phyloP scores from a whole-genome alignment of 495 filamentous ascomycete genomes.

The Penicillium canescens region DNA sequence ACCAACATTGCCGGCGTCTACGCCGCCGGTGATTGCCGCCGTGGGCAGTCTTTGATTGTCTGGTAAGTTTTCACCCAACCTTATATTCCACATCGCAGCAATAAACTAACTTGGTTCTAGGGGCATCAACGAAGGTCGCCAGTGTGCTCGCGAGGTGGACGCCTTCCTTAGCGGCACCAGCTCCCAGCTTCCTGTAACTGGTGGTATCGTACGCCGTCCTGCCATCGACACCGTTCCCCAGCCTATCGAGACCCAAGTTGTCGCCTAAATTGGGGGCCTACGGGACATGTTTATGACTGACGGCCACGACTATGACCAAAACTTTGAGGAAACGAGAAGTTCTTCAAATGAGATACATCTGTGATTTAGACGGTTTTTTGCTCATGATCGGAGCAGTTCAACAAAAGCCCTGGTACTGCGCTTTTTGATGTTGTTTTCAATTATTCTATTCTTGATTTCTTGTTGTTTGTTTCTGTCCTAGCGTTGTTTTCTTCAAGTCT shows the following conservation, averaged over 20 bases:
- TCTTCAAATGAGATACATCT: slow-evolving; percentile 2
- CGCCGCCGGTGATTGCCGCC: slow-evolving; percentile 93
- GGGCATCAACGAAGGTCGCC: slow-evolving; percentile 98
- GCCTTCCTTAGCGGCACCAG: slow-evolving; percentile 75
- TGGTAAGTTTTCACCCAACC: slow-evolving; percentile 63
- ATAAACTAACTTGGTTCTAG: slow-evolving; percentile 39
- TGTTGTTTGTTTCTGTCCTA: slow-evolving; percentile 8
- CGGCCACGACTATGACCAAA: slow-evolving; percentile 10
- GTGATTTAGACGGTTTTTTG: slow-evolving; percentile 7
- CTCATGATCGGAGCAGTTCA: background rate
- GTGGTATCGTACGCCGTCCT: slow-evolving; percentile 86
- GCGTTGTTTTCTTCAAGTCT: slow-evolving; percentile 13
- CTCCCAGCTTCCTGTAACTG: slow-evolving; percentile 85
- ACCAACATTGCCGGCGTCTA: slow-evolving; percentile 91
- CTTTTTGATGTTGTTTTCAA: background rate
- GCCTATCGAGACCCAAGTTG: slow-evolving; percentile 25
- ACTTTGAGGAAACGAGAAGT: slow-evolving; percentile 1
- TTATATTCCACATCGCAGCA: background rate
- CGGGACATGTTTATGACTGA: slow-evolving; percentile 10
- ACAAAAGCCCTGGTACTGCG: slow-evolving; percentile 3
- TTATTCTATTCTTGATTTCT: slow-evolving; percentile 8
- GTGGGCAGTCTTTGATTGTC: slow-evolving; percentile 96
- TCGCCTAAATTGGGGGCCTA: slow-evolving; percentile 22
- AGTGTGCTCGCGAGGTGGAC: slow-evolving; percentile 92
- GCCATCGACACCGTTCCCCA: slow-evolving; percentile 53